These are phyloP conservation scores for Sporobolus alterniflorus DNA, from an alignment of 202 grass and related monocot species.

Conservation along the genomic window DNA sequence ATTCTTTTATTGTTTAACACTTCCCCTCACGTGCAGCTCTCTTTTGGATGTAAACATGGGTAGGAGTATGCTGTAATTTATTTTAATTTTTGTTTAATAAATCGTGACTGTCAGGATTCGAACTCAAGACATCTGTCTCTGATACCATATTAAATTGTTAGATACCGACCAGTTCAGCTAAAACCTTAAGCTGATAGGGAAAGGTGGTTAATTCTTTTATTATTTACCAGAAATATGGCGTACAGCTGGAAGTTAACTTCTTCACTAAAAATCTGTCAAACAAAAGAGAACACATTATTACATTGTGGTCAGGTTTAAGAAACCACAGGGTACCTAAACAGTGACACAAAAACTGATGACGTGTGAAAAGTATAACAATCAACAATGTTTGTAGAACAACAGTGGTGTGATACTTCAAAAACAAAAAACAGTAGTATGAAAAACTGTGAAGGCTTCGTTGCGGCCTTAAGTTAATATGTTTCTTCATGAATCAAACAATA, in stretches of 20 bases:
- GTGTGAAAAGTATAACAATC: not conserved
- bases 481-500: conserved; percentile 7
- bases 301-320: conserved; percentile 9
- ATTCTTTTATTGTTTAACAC: no score
- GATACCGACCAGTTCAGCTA: no score
- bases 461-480: not conserved
- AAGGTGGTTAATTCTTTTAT: no score
- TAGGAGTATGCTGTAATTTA: no score
- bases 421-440: conserved; percentile 23
- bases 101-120: no score
- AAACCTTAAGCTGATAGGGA: no score
- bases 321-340: conserved; percentile 16
- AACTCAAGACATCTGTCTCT: no score
- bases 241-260: conserved; percentile 9
- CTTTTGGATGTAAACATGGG: no score
- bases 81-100: no score
- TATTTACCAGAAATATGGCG: conserved; percentile 30
- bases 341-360: conserved; percentile 17
- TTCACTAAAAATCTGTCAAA: conserved; percentile 13
- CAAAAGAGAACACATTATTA: not conserved
- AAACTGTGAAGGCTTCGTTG: conserved; percentile 1
- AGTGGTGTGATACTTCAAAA: no score
- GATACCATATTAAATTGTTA: no score
- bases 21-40: no score
- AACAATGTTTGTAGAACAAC: conserved; percentile 9